phyloP scores from a whole-genome alignment of 345 rosid species.

The Combretum micranthum region DNA sequence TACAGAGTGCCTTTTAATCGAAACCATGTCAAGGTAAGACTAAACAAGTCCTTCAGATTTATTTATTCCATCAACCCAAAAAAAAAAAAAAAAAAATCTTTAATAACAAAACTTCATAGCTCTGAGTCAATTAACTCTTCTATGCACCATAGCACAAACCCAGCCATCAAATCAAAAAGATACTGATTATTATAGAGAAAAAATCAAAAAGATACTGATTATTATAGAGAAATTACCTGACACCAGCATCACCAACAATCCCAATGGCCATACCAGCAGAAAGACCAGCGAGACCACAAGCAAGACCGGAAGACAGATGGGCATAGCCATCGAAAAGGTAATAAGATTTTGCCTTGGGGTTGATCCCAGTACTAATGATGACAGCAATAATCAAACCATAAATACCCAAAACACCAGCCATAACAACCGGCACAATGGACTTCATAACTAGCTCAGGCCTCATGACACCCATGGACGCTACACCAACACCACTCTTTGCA shows the following conservation, averaged over 20 bases:
- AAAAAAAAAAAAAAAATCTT: too few relatives aligned
- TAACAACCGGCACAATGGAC: constrained; percentile 93
- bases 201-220: neutral
- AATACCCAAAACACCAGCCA: constrained; percentile 98
- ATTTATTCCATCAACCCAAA: too few relatives aligned
- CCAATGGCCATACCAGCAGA: constrained; percentile 99
- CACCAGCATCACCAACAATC: constrained; percentile 98
- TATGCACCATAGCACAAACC: too few relatives aligned
- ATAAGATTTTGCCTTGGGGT: constrained; percentile 87
- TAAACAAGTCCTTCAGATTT: too few relatives aligned
- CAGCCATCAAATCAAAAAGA: too few relatives aligned
- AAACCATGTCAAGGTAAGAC: too few relatives aligned
- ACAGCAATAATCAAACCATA: constrained; percentile 95
- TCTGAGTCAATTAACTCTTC: too few relatives aligned
- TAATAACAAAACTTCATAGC: too few relatives aligned
- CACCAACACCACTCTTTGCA: constrained; percentile 94
- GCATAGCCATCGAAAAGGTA: constrained; percentile 93
- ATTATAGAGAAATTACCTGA: constrained; percentile 40
- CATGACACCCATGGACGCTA: constrained; percentile 96
- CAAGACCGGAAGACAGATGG: constrained; percentile 88
- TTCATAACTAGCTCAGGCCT: constrained; percentile 96
- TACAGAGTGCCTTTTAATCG: too few relatives aligned
- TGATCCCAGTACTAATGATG: constrained; percentile 86
- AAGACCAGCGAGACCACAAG: constrained; percentile 96
- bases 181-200: too few relatives aligned